Evolutionary conservation across 805 yeast genomes (phyloP).

Genomic region (Candida peoriensis): DNA sequence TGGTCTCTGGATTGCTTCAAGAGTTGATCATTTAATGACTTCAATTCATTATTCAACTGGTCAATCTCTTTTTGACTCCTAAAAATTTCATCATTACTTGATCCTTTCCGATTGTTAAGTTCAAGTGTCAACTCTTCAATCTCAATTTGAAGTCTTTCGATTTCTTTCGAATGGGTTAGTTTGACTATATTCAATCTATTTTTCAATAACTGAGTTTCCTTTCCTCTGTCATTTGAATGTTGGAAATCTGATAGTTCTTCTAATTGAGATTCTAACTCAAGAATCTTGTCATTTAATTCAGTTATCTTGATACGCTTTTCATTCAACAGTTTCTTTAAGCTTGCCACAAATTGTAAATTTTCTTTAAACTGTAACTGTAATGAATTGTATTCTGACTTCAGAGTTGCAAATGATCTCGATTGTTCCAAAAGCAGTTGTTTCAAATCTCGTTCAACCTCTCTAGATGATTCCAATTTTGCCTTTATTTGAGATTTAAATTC

Average conservation of each 20-base stretch:
- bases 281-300: constrained; percentile 8
- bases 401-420: constrained; percentile 6
- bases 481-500: constrained; percentile 3
- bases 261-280: constrained; percentile 15
- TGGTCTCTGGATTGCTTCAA: constrained; percentile 8
- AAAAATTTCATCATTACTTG: constrained; percentile 9
- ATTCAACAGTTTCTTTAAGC: constrained; percentile 13
- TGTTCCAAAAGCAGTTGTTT: constrained; percentile 11
- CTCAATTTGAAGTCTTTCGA: constrained; percentile 13
- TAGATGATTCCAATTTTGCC: constrained; percentile 11
- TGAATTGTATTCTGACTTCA: constrained; percentile 13
- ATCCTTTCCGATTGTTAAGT: constrained; percentile 1
- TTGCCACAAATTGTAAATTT: constrained; percentile 4
- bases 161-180: constrained; percentile 19
- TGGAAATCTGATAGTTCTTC: constrained; percentile 8
- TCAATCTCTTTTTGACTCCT: constrained; percentile 11
- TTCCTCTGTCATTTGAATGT: constrained; percentile 4
- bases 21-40: constrained; percentile 10
- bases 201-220: constrained; percentile 20
- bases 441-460: constrained; percentile 15
- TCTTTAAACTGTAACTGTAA: constrained; percentile 15
- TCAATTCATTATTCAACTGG: constrained; percentile 15
- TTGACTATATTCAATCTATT: constrained; percentile 18
- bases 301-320: constrained; percentile 16
- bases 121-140: constrained; percentile 11